These are phyloP conservation scores for Taphrina communis DNA, from an alignment of 1,139 yeast genomes.

Conservation along the genomic window DNA sequence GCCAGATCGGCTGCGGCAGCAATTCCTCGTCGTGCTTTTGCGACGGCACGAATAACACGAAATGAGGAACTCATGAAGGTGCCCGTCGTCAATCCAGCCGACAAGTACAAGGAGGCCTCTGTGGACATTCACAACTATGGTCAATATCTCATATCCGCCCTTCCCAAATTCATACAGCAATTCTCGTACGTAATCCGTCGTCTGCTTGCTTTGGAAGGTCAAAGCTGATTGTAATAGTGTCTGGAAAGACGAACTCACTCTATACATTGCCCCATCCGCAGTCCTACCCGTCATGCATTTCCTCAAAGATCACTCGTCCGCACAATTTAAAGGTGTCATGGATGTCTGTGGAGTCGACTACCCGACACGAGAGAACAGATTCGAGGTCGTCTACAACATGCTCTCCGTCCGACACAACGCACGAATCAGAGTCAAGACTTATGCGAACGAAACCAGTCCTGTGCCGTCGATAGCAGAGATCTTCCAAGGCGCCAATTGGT, in stretches of 20 bases:
- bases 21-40: constrained; percentile 20
- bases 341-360: constrained; percentile 88
- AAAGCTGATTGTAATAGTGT: constrained; percentile 53
- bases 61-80: constrained; percentile 53
- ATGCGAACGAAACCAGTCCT: constrained; percentile 79
- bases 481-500: constrained; percentile 86
- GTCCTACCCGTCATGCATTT: constrained; percentile 72
- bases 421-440: constrained; percentile 85
- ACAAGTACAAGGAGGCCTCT: constrained; percentile 67
- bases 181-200: constrained; percentile 55
- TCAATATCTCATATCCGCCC: constrained; percentile 72
- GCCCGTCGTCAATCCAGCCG: constrained; percentile 79
- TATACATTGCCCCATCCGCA: constrained; percentile 78
- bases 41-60: constrained; percentile 27
- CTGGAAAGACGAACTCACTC: constrained; percentile 86
- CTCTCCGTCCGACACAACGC: constrained; percentile 84
- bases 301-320: constrained; percentile 76
- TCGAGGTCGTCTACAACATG: constrained; percentile 84
- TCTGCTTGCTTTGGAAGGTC: neutral
- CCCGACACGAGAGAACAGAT: constrained; percentile 82
- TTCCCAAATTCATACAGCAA: constrained; percentile 83
- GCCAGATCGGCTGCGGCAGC: constrained; percentile 4
- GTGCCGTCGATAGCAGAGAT: constrained; percentile 78
- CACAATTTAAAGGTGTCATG: constrained; percentile 78
- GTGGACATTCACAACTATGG: constrained; percentile 87